Evolutionary conservation across 2,329 filamentous ascomycete species (phyloP).

Genomic region (Bipolaris oryzae): DNA sequence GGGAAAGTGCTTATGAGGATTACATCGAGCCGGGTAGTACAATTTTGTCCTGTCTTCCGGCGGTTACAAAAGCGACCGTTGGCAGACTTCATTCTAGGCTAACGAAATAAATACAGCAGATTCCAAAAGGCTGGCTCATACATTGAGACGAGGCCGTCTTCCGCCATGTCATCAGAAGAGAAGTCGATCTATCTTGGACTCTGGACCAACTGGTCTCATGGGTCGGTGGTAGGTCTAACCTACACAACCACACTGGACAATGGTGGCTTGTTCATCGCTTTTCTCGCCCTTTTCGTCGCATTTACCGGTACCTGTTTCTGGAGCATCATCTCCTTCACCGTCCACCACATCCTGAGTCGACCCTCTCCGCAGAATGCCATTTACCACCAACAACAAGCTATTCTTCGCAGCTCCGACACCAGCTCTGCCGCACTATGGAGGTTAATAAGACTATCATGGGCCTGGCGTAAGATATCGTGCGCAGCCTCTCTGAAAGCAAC

Average conservation of each 20-base stretch:
- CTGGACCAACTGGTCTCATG: constrained; percentile 26
- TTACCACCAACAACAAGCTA: constrained; percentile 42
- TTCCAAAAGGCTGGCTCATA: not conserved
- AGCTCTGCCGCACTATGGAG: constrained; percentile 27
- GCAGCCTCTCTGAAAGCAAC: constrained; percentile 19
- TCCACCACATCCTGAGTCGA: constrained; percentile 31
- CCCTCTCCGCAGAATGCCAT: constrained; percentile 31
- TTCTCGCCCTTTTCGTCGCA: constrained; percentile 33
- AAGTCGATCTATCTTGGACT: constrained; percentile 14
- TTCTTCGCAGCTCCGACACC: constrained; percentile 42
- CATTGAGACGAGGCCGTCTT: not conserved
- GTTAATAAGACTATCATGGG: constrained; percentile 20
- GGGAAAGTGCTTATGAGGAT: not conserved
- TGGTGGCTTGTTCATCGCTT: constrained; percentile 45
- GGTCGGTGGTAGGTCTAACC: constrained; percentile 39
- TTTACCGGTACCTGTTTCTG: constrained; percentile 40
- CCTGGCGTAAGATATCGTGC: constrained; percentile 17
- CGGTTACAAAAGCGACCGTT: not conserved
- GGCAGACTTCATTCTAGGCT: not conserved
- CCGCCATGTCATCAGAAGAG: not conserved
- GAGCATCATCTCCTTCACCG: constrained; percentile 34
- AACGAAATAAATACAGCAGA: not conserved
- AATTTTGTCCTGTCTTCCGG: not conserved
- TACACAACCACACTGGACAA: constrained; percentile 38
- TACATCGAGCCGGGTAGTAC: not conserved